Evolutionary conservation across 768 basidiomycete species (phyloP), one percentile per base, ranked within the genome.

Genomic region (Collybia nuda): DNA sequence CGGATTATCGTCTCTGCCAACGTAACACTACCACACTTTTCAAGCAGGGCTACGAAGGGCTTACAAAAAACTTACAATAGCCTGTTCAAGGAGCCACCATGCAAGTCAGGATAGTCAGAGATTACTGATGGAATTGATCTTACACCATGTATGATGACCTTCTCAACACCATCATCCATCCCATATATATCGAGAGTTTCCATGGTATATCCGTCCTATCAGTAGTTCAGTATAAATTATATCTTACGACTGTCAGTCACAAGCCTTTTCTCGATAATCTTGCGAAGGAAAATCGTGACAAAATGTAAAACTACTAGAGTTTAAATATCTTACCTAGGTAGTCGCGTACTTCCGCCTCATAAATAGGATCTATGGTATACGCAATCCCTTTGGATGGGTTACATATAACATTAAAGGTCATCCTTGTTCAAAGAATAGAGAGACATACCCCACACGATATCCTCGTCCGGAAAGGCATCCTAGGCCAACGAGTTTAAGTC

Each of bases 151-250:
- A 87, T 74, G 7, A 86, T 67, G 0, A 86, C 72, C 47, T 67
- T 70, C 56, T 88, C 84, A 2, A 65, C 59, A 2, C 79, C 82
- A 6, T 17, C 78, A 7, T 77, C 72, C 26, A 85, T 62, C 24
- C 80, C 78, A 66, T 88, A 85, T 12, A 98, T 76, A 52, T 93
- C 82, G 9, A 94, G 63, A 0, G 75, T 79, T 57, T 95, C 90
- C 64, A 88, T 71, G 7, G 92, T 93, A 69, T 97, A 98, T 18
- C 95, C 94, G 59, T 95, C 93, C 90, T 94, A 60, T 1, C n/a
- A 19, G 23, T 18, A 38, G 40, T 12, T 38, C 29, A 12, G 43
- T 15, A 4, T 38, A 14, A 17, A 40, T 32, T 6, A 15, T 29
- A 2, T 11, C 38, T 7, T 26, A 26, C 23, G n/a, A 29, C 18